Base-by-base conservation (phyloP, 2,329 filamentous ascomycete species). In the Emericellopsis atlantica region DNA sequence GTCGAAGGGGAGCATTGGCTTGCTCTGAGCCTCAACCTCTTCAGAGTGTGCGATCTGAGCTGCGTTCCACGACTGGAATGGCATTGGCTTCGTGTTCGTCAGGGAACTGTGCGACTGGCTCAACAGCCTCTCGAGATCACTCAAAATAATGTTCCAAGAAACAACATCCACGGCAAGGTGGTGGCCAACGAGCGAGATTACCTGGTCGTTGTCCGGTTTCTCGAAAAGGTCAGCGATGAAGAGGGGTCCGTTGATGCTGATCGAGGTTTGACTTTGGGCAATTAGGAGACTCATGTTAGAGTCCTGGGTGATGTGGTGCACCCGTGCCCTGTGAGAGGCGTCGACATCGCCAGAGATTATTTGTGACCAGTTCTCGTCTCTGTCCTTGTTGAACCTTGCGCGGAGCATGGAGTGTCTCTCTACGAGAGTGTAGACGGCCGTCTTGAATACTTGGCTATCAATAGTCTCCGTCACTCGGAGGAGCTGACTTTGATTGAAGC, bases 401-500 rank as follows among this genome's bases (percentile, higher is more conserved):
- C 61, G 51, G 15, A 64, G 54, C 58, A 64, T 63, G 1, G 52
- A 41, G 37, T 64, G 60, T 1, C 54, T 50, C 4, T 44, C 38
- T 2, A 61, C 53, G 6, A 64, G 37, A 0, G 39, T 23, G 2
- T 50, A 10, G 2, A 59, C 31, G 1, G 57, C 57, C 1, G 44
- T 11, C 5, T 43, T 16, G 5, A 62, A 32, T 0, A 31, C 44
- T 0, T 23, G 15, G 4, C 12, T 11, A 1, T 49, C 38, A 0
- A 61, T 16, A 1, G 11, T 6, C 4, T 26, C 12, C 1, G 16
- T 50, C 7, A 68, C 37, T 1, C 53, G 53, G 5, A 70, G 46
- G 1, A 60, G 54, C 34, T 65, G 65, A 9, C 60, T 67, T 43
- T 70, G 66, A 41, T 69, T 68, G 51, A 66, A 66, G 21, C 61